A percentile compares a stretch with the other conserved stretches of the same genome.
phyloP scores from a whole-genome alignment of 2,329 filamentous ascomycete genomes.

The Pseudopithomyces maydicus region DNA sequence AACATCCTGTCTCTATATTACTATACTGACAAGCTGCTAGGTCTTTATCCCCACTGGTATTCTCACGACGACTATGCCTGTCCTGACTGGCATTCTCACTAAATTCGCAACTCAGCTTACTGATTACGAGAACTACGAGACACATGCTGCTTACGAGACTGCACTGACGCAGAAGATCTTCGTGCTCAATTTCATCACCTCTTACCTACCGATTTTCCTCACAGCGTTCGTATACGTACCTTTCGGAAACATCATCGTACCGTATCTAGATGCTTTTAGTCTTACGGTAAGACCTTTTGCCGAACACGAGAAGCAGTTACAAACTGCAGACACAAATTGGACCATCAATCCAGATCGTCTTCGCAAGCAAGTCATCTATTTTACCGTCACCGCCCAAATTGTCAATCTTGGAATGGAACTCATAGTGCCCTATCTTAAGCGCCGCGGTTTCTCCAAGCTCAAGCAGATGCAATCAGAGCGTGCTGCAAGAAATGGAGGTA shows the following conservation, averaged over 20 bases:
- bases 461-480: slow-evolving; percentile 71
- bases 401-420: slow-evolving; percentile 86
- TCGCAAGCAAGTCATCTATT: slow-evolving; percentile 91
- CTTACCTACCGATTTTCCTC: slow-evolving; percentile 82
- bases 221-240: slow-evolving; percentile 95
- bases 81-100: slow-evolving; percentile 76
- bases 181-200: slow-evolving; percentile 94
- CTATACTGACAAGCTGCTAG: slow-evolving; percentile 50
- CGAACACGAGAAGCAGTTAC: slow-evolving; percentile 73
- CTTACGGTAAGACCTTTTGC: slow-evolving; percentile 75
- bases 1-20: not conserved
- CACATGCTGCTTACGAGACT: slow-evolving; percentile 78
- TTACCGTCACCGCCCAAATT: slow-evolving; percentile 90
- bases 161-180: slow-evolving; percentile 93
- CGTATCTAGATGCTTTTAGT: slow-evolving; percentile 83
- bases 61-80: slow-evolving; percentile 79
- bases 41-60: slow-evolving; percentile 87
- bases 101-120: slow-evolving; percentile 77
- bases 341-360: slow-evolving; percentile 82
- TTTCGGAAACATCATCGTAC: slow-evolving; percentile 82
- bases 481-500: slow-evolving; percentile 61
- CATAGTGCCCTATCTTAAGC: slow-evolving; percentile 83
- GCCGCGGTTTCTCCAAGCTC: slow-evolving; percentile 76
- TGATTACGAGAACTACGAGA: slow-evolving; percentile 90
- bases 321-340: slow-evolving; percentile 65